Conservation (phyloP, 768 basidiomycete species). For the Kwoniella botswanensis region DNA sequence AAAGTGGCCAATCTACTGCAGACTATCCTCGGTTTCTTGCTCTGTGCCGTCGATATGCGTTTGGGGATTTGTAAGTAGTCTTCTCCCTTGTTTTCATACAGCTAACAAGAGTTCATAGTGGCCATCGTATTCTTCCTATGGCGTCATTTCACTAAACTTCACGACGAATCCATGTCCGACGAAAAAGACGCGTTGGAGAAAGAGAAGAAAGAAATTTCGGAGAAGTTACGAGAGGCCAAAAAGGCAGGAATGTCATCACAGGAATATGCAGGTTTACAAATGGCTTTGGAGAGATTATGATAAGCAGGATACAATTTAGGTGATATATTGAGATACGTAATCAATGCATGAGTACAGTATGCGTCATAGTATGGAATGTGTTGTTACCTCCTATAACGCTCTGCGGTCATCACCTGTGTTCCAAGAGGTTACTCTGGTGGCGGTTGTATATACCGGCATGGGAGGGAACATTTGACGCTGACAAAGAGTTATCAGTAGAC, state of each 20-base stretch:
- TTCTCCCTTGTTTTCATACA: neutral
- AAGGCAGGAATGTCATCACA: conserved; percentile 28
- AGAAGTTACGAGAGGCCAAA: conserved; percentile 38
- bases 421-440: conserved; percentile 13
- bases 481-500: neutral
- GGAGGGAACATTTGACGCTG: conserved; percentile 17
- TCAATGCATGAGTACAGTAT: neutral
- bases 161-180: conserved; percentile 31
- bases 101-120: conserved; percentile 22
- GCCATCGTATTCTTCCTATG: conserved; percentile 52
- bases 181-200: conserved; percentile 36
- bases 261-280: conserved; percentile 13
- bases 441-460: conserved; percentile 4
- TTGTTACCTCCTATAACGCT: neutral
- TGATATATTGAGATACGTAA: neutral
- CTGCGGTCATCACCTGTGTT: conserved; percentile 3
- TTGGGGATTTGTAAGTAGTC: conserved; percentile 44
- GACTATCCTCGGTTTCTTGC: conserved; percentile 50
- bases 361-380: no score
- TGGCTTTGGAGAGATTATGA: conserved; percentile 20
- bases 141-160: conserved; percentile 45
- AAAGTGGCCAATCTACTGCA: conserved; percentile 56
- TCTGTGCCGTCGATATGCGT: conserved; percentile 53
- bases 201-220: conserved; percentile 45
- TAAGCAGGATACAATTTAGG: neutral